These are phyloP conservation scores for Salix brachista DNA, from an alignment of 345 rosid genomes.

Conservation along the genomic window DNA sequence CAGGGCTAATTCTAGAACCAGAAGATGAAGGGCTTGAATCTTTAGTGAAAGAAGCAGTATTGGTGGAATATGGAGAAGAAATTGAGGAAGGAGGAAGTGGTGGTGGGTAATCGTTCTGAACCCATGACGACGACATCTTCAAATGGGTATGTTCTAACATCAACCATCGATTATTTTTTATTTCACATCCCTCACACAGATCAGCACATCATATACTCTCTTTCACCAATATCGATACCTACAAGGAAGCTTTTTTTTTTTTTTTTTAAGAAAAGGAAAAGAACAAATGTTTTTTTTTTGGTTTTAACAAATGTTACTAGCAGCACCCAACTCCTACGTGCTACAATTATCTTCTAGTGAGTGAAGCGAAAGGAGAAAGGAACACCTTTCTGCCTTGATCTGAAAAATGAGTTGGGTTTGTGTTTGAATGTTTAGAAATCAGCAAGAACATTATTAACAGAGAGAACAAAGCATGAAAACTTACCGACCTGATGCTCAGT, in stretches of 20 bases:
- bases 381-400: slow-evolving; percentile 1
- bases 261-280: neutral
- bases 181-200: slow-evolving; percentile 6
- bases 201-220: slow-evolving; percentile 2
- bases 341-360: neutral
- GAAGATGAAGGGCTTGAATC: slow-evolving; percentile 15
- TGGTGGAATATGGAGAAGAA: slow-evolving; percentile 5
- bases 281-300: neutral
- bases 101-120: slow-evolving; percentile 15
- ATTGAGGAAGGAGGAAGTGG: slow-evolving; percentile 14
- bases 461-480: neutral
- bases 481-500: slow-evolving; percentile 7
- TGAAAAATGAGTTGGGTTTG: slow-evolving; percentile 8
- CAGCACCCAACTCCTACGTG: neutral
- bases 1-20: slow-evolving; percentile 27
- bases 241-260: neutral
- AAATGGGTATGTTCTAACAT: slow-evolving; percentile 19
- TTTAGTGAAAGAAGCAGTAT: slow-evolving; percentile 10
- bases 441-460: neutral
- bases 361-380: neutral
- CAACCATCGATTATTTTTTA: slow-evolving; percentile 10
- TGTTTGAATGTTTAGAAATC: neutral
- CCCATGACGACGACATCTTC: slow-evolving; percentile 23
- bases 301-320: neutral
- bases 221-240: neutral